Evolutionary conservation across 108 stramenopile species (phyloP), one percentile per base, ranked within the genome.

Genomic region (Nannochloropsis granulata): DNA sequence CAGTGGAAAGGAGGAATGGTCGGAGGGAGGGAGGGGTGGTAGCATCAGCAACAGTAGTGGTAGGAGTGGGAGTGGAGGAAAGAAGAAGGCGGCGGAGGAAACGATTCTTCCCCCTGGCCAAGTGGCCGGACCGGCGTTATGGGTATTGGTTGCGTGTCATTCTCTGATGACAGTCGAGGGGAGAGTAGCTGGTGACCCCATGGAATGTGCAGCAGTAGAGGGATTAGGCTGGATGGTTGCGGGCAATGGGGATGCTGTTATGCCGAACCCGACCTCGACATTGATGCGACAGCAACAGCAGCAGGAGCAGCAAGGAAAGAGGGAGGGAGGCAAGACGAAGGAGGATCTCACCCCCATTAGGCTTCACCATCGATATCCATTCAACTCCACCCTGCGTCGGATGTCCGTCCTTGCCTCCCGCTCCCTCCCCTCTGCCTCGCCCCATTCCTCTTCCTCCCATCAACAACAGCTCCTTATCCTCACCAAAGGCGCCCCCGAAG

Each of bases 401-500:
- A 98, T 97, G 96, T 91, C 93, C 82, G 82, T 82, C 34, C n/a
- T 82, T 82, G 16, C 56, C 21, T 71, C 56, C 56, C 56, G 56
- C n/a, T n/a, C 56, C n/a, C 7, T n/a, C 9, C 56, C 2, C 56
- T 3, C 56, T 10, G 21, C 56, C 11, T 71, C 56, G 21, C 56
- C 56, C 21, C 56, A 34, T 34, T 34, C 34, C 5, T 1, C 24
- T 23, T 24, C 19, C 13, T 24, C 19, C 13, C 23, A 83, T 24
- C 25, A 19, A 19, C 26, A 79, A 13, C 86, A 82, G 10, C 83
- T 83, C 46, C 84, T 84, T 45, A 44, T 89, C 23, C 83, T 97
- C 78, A 90, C 91, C 43, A 99, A 99, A 90, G 98, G 98, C 43
- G 97, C 97, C 26, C 98, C 98, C 25, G 98, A 99, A 85, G 92